A percentile compares a stretch with the other conserved stretches of the same genome.
Conservation (phyloP, 371 early-diverging fungal species). For the Saksenaea oblongispora region DNA sequence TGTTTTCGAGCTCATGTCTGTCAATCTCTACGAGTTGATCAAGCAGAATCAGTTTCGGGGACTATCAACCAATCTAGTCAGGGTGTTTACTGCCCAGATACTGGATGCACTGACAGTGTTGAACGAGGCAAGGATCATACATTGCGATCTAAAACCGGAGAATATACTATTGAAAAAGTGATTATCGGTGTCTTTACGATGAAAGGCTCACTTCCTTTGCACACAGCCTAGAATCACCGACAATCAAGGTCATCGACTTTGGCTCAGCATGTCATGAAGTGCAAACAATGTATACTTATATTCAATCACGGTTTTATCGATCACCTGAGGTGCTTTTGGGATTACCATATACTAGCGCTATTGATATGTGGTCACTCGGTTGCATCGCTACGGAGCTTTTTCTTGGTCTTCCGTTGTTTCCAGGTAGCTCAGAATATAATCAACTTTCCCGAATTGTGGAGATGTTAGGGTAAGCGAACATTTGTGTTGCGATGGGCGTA, state of each 20-base stretch:
- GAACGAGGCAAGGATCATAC: constrained; percentile 88
- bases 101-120: constrained; percentile 86
- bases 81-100: constrained; percentile 82
- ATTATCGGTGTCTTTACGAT: constrained; percentile 6
- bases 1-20: constrained; percentile 92
- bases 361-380: constrained; percentile 99
- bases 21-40: constrained; percentile 96
- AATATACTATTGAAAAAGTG: constrained; percentile 90
- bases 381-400: constrained; percentile 98
- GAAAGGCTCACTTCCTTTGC: background rate
- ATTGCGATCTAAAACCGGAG: constrained; percentile 99
- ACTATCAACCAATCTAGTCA: constrained; percentile 84
- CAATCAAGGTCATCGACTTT: constrained; percentile 98
- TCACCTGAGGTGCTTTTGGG: constrained; percentile 97
- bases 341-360: constrained; percentile 89
- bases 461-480: constrained; percentile 73
- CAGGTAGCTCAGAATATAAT: constrained; percentile 94
- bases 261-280: constrained; percentile 95
- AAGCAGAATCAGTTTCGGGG: constrained; percentile 96
- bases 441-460: constrained; percentile 90
- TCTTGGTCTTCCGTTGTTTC: constrained; percentile 91
- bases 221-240: constrained; percentile 73
- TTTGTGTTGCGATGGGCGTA: background rate
- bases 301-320: constrained; percentile 97
- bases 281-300: constrained; percentile 92